These are phyloP conservation scores for Pleurotus tuoliensis DNA, from an alignment of 768 basidiomycete genomes.

Conservation along the genomic window DNA sequence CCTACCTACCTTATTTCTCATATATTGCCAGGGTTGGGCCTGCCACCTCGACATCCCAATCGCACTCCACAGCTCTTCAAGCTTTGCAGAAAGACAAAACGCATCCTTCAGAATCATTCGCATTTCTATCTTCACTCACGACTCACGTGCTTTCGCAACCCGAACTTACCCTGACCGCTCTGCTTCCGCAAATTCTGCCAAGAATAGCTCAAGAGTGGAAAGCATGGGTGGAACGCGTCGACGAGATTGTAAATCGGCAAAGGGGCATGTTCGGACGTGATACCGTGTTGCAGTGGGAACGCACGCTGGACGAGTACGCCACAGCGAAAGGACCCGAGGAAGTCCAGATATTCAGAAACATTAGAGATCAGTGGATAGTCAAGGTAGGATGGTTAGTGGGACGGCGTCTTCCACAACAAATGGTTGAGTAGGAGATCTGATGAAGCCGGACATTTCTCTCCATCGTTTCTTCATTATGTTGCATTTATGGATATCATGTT, in stretches of 20 bases:
- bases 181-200: conserved; percentile 55
- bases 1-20: conserved; percentile 86
- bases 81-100: conserved; percentile 58
- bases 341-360: conserved; percentile 31
- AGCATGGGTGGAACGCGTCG: conserved; percentile 70
- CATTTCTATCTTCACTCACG: conserved; percentile 65
- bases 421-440: conserved; percentile 25
- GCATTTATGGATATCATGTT: background rate
- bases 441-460: background rate
- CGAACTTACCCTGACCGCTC: conserved; percentile 54
- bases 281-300: conserved; percentile 65
- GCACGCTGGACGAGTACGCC: conserved; percentile 63
- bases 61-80: conserved; percentile 41
- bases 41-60: conserved; percentile 26
- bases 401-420: conserved; percentile 29
- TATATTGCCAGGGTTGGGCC: conserved; percentile 34
- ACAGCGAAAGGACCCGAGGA: conserved; percentile 40
- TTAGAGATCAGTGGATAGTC: conserved; percentile 61
- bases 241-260: conserved; percentile 63
- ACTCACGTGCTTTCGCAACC: conserved; percentile 68
- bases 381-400: conserved; percentile 82
- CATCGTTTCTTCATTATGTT: background rate
- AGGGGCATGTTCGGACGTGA: conserved; percentile 81
- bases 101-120: conserved; percentile 72
- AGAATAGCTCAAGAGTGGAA: conserved; percentile 74